Conservation (phyloP, 805 yeast species). For the Metschnikowia henanensis region DNA sequence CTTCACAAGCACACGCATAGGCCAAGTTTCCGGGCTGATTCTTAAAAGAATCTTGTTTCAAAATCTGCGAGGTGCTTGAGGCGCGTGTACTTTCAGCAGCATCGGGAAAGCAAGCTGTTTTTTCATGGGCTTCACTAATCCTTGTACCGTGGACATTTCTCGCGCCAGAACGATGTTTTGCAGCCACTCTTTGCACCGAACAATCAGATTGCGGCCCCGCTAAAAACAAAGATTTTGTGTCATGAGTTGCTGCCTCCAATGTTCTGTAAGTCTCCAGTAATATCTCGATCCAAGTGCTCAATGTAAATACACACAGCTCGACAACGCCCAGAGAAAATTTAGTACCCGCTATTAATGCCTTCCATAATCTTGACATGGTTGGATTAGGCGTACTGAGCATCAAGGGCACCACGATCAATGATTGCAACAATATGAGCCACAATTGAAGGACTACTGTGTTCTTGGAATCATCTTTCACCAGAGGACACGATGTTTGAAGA, state of each 20-base stretch:
- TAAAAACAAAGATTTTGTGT: not conserved
- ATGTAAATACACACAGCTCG: not conserved
- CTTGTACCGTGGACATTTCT: not conserved
- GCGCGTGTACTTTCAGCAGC: too few species aligned
- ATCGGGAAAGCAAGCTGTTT: not conserved
- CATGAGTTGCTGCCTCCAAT: not conserved
- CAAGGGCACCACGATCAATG: conserved; percentile 4
- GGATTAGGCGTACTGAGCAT: conserved; percentile 1
- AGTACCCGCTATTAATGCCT: not conserved
- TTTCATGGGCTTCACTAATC: not conserved
- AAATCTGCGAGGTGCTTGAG: too few species aligned
- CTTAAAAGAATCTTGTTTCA: too few species aligned
- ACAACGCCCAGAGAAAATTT: not conserved
- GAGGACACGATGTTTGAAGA: not conserved
- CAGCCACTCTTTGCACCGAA: not conserved
- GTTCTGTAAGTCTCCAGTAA: too few species aligned
- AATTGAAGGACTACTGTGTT: not conserved
- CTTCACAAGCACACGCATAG: conserved; percentile 3
- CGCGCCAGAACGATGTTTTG: conserved; percentile 1
- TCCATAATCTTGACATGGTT: not conserved
- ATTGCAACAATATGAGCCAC: not conserved
- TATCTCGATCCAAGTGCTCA: not conserved
- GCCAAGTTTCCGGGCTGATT: not conserved
- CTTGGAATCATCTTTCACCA: not conserved
- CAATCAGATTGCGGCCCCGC: not conserved